Percentiles rank a stretch among this genome's conserved stretches.
These are phyloP conservation scores for Phytophthora cactorum DNA, from an alignment of 352 stramenopile genomes.

Conservation along the genomic window DNA sequence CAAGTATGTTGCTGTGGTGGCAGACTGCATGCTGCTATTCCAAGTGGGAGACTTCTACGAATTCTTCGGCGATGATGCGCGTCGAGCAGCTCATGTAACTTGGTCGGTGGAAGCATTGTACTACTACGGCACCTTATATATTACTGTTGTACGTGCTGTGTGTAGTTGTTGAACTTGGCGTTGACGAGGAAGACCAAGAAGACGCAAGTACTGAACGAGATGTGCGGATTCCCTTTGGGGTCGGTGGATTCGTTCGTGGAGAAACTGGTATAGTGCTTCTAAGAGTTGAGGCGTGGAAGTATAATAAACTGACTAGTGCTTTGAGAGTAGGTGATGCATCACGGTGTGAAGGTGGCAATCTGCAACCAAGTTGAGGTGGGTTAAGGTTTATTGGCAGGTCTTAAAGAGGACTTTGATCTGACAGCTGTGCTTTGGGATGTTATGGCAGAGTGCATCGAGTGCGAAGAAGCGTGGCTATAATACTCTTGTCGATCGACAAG, in stretches of 20 bases:
- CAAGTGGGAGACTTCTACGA: conserved; percentile 89
- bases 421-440: neutral
- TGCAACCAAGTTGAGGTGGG: conserved; percentile 82
- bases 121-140: neutral
- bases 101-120: neutral
- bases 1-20: neutral
- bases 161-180: conserved; percentile 72
- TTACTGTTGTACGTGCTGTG: conserved; percentile 7
- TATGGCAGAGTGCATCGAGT: conserved; percentile 47
- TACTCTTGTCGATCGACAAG: conserved; percentile 71
- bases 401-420: neutral
- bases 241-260: conserved; percentile 83
- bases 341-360: conserved; percentile 84
- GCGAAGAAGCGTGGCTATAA: conserved; percentile 67
- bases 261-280: conserved; percentile 59
- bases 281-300: neutral
- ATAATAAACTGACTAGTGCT: neutral
- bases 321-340: conserved; percentile 69
- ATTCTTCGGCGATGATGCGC: conserved; percentile 81
- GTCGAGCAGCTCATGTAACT: conserved; percentile 68
- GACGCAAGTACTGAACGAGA: conserved; percentile 61
- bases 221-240: conserved; percentile 79
- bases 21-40: conserved; percentile 85
- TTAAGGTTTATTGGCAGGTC: neutral
- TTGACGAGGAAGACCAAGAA: conserved; percentile 76